Evolutionary conservation across 495 filamentous ascomycete species (phyloP), one percentile per base, ranked within the genome.

Genomic region (Penicillium coffeae): DNA sequence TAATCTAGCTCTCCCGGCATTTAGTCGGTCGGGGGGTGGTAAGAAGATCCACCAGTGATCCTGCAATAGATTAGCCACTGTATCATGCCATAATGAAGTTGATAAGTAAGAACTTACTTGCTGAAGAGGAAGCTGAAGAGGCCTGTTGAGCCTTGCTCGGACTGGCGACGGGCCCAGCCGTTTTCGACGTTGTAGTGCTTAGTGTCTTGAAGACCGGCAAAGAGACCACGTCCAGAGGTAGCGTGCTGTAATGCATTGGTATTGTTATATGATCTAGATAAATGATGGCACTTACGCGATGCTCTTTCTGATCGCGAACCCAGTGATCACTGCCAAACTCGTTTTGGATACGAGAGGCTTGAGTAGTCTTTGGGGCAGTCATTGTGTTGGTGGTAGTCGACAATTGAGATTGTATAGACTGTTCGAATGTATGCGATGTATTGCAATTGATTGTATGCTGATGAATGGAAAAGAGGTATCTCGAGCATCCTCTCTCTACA

Each of bases 121-220:
- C 42, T 54, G 45, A 50, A 62, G 7, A 64, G 1, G 2, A 52
- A 45, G 3, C 42, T 52, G 10, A 64, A 18, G 3, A 64, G 25
- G 8, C 60, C 55, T 21, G 37, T 42, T 18, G 42, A 52, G 10
- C 16, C 12, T 12, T 51, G 43, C 5, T 34, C 41, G 20, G 60
- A 59, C 50, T 56, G 54, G 16, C 60, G 55, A 15, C 50, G 44
- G 3, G 71, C 71, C 69, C 68, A 75, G 21, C 71, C 71, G 10
- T 47, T 37, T 6, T 73, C 69, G 9, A 75, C 71, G 10, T 71
- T 72, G 42, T 75, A 75, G 45, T 64, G 58, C 52, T 75, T 75
- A 10, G 56, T 54, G 37, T 75, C 71, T 45, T 75, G 71, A 4
- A 75, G 58, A 5, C 71, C 71, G 33, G 71, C 69, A 51, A 75